These are phyloP conservation scores for Ramalina intermedia DNA, from an alignment of 495 filamentous ascomycete species.

Conservation along the genomic window DNA sequence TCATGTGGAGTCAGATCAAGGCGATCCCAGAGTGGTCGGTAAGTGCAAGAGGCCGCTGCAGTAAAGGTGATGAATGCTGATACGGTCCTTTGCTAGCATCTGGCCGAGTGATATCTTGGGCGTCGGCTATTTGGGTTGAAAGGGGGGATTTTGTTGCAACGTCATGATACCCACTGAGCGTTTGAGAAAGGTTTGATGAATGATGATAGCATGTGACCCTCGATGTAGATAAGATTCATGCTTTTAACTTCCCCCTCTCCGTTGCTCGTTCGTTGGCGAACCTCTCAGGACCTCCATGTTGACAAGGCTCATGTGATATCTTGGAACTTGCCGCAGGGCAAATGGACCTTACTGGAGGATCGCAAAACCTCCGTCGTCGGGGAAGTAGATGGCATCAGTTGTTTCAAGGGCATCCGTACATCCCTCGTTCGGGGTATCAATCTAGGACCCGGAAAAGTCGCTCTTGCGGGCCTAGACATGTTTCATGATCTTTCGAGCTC, in stretches of 20 bases:
- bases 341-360: too few relatives aligned
- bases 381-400: too few relatives aligned
- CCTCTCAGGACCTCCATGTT: too few relatives aligned
- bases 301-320: too few relatives aligned
- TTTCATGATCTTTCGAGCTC: constrained; percentile 28
- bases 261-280: too few relatives aligned
- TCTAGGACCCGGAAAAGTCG: too few relatives aligned
- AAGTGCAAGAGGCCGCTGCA: constrained; percentile 17
- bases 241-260: too few relatives aligned
- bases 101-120: constrained; percentile 25
- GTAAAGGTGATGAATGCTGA: background rate
- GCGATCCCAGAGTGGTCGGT: constrained; percentile 93
- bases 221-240: background rate
- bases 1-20: constrained; percentile 87
- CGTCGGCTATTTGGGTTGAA: background rate
- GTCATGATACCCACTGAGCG: constrained; percentile 16
- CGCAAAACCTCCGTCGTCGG: too few relatives aligned
- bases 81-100: constrained; percentile 21
- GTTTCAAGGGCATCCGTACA: too few relatives aligned
- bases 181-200: background rate
- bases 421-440: too few relatives aligned
- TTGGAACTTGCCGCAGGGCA: too few relatives aligned
- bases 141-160: constrained; percentile 2
- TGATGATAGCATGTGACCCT: background rate
- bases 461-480: constrained; percentile 18